Evolutionary conservation across 2,329 filamentous ascomycete genomes (phyloP).

Genomic region (Colletotrichum sansevieriae): DNA sequence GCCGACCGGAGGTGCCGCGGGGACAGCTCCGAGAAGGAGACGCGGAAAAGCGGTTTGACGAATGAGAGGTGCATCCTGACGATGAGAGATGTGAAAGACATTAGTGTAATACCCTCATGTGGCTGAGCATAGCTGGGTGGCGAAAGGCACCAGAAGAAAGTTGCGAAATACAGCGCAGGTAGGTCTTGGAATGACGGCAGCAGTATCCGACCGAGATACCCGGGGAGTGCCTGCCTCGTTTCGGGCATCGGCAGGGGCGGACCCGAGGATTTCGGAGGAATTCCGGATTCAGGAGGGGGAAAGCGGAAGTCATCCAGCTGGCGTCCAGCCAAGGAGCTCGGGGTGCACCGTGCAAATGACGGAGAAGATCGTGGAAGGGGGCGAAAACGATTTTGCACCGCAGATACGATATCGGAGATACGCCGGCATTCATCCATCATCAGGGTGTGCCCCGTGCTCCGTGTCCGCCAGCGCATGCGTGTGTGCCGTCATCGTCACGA

Average conservation of each 20-base stretch:
- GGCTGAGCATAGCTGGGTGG: no score
- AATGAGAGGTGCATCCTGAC: background rate
- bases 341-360: slow-evolving; percentile 11
- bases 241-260: slow-evolving; percentile 24
- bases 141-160: no score
- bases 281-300: slow-evolving; percentile 10
- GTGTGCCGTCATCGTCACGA: slow-evolving; percentile 30
- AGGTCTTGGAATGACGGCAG: slow-evolving; percentile 17
- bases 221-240: slow-evolving; percentile 30
- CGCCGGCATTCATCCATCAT: slow-evolving; percentile 26
- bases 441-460: slow-evolving; percentile 19
- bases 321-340: background rate
- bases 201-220: slow-evolving; percentile 22
- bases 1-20: background rate
- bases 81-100: background rate
- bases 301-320: background rate
- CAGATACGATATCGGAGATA: slow-evolving; percentile 44
- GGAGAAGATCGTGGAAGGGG: slow-evolving; percentile 17
- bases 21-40: background rate
- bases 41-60: background rate
- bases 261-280: slow-evolving; percentile 24
- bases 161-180: background rate
- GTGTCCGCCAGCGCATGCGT: slow-evolving; percentile 9
- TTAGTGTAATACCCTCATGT: no score
- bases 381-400: slow-evolving; percentile 1